Evolutionary conservation across 1,139 yeast species (phyloP).

Genomic region (Meyerozyma guilliermondii): DNA sequence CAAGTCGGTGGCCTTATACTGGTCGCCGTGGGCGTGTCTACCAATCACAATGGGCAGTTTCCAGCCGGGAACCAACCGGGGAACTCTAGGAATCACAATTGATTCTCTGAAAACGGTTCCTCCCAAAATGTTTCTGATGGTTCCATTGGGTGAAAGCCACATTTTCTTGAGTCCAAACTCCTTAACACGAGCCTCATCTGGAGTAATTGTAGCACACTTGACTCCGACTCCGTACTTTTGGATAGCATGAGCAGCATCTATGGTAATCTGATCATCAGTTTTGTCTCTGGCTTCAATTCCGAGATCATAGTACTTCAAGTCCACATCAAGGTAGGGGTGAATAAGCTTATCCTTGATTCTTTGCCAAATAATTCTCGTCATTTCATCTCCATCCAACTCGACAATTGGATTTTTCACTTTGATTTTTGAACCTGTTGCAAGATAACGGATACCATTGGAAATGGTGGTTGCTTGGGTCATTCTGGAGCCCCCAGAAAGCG

Average conservation of each 20-base stretch:
- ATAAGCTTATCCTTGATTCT: slow-evolving; percentile 66
- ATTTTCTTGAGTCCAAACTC: slow-evolving; percentile 71
- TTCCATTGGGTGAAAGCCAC: slow-evolving; percentile 88
- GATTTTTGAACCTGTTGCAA: slow-evolving; percentile 38
- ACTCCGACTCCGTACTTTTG: slow-evolving; percentile 74
- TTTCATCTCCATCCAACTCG: slow-evolving; percentile 83
- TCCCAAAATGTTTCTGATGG: slow-evolving; percentile 73
- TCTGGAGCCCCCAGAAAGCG: neutral
- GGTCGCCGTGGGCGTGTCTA: slow-evolving; percentile 84
- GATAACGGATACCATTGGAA: neutral
- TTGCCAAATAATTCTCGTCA: slow-evolving; percentile 83
- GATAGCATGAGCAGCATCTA: slow-evolving; percentile 74
- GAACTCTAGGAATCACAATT: slow-evolving; percentile 70
- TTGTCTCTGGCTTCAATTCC: slow-evolving; percentile 67
- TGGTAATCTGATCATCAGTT: slow-evolving; percentile 67
- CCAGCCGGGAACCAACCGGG: slow-evolving; percentile 76
- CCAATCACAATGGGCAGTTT: slow-evolving; percentile 79
- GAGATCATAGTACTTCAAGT: slow-evolving; percentile 70
- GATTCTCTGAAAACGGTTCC: slow-evolving; percentile 87
- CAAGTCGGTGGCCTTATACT: slow-evolving; percentile 75
- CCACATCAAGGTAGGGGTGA: slow-evolving; percentile 66
- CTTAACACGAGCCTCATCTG: slow-evolving; percentile 76
- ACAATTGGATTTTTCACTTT: slow-evolving; percentile 69
- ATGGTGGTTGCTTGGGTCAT: neutral
- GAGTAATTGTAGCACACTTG: slow-evolving; percentile 84